Evolutionary conservation across 2,329 filamentous ascomycete species (phyloP), one percentile per base, ranked within the genome.

Genomic region (Sclerotinia trifoliorum): DNA sequence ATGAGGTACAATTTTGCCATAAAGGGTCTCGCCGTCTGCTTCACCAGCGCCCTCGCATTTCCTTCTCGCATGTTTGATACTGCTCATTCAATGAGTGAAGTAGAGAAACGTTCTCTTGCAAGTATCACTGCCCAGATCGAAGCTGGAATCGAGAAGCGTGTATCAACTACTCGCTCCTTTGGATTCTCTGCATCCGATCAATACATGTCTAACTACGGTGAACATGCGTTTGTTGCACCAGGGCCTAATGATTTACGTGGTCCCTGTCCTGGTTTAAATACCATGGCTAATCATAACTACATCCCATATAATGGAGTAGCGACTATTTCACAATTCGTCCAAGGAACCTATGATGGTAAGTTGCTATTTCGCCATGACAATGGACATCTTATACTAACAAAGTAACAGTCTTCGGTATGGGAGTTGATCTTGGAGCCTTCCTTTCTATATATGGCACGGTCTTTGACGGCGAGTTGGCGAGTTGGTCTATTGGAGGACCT

Each of bases 401-500:
- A 29, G n/a, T 19, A 21, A 68, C 35, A 80, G 82, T 82, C 2
- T 83, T 79, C 67, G 80, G 80, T 19, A 83, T 83, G 81, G 79
- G 78, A 19, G 60, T 78, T 26, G 80, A 81, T 67, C 72, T 82
- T 8, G 77, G 74, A 15, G 76, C 77, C 4, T 73, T 81, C 42
- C 78, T 82, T 8, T 78, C 78, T 51, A 72, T 81, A 5, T 80
- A 81, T 77, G 81, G 80, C 44, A 80, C 80, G 19, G 77, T 83
- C 42, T 81, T 81, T 71, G 80, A 80, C 4, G 84, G 84, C 1
- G 82, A 86, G 69, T 81, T 82, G 7, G 70, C 83, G 80, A 1
- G 80, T 3, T 85, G 83, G 75, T 86, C 83, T 1, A 85, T 86
- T 52, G 83, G 83, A 15, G 82, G 82, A n/a, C 75, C 78, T 48